A percentile compares a stretch with the other conserved stretches of the same genome.
These are phyloP conservation scores for Diplodia sapinea DNA, from an alignment of 2,329 filamentous ascomycete genomes.

Conservation along the genomic window DNA sequence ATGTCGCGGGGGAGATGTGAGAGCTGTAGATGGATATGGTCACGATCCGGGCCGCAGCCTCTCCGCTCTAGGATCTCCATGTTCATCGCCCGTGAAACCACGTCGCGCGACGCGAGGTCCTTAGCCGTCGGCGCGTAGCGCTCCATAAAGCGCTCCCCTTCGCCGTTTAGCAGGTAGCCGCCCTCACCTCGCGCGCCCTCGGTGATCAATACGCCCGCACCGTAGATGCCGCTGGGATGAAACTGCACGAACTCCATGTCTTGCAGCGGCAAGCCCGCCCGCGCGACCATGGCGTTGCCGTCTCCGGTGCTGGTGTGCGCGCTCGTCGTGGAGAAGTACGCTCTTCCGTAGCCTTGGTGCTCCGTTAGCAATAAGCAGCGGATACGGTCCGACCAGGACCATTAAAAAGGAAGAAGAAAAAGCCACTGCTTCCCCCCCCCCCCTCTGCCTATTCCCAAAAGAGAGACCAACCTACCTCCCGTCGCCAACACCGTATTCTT, in stretches of 20 bases:
- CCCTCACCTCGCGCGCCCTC: conserved; percentile 59
- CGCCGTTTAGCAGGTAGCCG: conserved; percentile 56
- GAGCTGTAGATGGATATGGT: conserved; percentile 57
- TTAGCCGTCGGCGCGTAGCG: conserved; percentile 59
- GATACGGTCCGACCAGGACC: neutral
- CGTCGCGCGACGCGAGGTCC: conserved; percentile 56
- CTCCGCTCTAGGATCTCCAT: conserved; percentile 56
- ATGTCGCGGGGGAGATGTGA: conserved; percentile 55
- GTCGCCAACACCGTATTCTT: conserved; percentile 57
- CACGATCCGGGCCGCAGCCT: conserved; percentile 54
- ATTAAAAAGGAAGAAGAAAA: neutral
- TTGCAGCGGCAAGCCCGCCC: conserved; percentile 57
- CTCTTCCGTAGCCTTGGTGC: conserved; percentile 52
- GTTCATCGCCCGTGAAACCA: conserved; percentile 56
- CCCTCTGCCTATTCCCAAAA: no score
- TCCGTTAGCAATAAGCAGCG: neutral
- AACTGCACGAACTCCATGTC: conserved; percentile 61
- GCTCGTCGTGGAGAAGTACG: conserved; percentile 58
- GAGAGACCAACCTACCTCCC: conserved; percentile 42
- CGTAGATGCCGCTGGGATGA: conserved; percentile 58
- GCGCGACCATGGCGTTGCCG: conserved; percentile 57
- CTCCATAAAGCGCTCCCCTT: conserved; percentile 59
- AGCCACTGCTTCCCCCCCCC: neutral
- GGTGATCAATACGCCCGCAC: conserved; percentile 57
- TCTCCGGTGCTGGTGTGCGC: conserved; percentile 59